Evolutionary conservation across 2,329 filamentous ascomycete species (phyloP).

Genomic region (Macroventuria anomochaeta): DNA sequence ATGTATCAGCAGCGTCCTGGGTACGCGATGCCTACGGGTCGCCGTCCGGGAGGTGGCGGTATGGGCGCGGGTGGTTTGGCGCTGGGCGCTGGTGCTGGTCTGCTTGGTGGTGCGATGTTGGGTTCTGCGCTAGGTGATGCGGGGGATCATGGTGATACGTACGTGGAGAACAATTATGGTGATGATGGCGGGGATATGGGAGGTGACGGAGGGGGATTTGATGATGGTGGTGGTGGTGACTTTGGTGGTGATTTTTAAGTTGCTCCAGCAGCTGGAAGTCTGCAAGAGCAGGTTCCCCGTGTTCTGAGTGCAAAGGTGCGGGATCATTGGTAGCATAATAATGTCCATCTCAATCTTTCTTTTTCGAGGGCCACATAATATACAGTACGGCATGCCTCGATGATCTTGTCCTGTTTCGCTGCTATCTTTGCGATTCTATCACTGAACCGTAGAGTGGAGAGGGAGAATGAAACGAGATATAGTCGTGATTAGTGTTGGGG

Average conservation of each 20-base stretch:
- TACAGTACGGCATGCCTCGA: too few relatives aligned
- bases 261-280: too few relatives aligned
- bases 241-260: slow-evolving; percentile 5
- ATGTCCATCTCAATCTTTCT: not conserved
- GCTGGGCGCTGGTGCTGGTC: slow-evolving; percentile 79
- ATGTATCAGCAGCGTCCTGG: slow-evolving; percentile 21
- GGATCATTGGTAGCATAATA: not conserved
- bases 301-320: not conserved
- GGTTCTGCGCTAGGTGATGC: slow-evolving; percentile 66
- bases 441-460: too few relatives aligned
- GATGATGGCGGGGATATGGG: slow-evolving; percentile 26
- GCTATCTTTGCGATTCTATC: too few relatives aligned
- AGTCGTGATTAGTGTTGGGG: too few relatives aligned
- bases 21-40: slow-evolving; percentile 24
- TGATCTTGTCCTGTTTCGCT: too few relatives aligned
- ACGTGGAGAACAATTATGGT: slow-evolving; percentile 38
- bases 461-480: too few relatives aligned
- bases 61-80: slow-evolving; percentile 77
- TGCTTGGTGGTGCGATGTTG: slow-evolving; percentile 78
- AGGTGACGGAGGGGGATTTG: slow-evolving; percentile 6
- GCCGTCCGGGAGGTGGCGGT: slow-evolving; percentile 48
- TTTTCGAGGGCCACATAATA: too few relatives aligned
- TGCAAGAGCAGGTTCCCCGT: too few relatives aligned
- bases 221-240: not conserved
- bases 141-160: slow-evolving; percentile 36